Base-by-base conservation (phyloP, 257 asterid species). In the Voacanga thouarsii region DNA sequence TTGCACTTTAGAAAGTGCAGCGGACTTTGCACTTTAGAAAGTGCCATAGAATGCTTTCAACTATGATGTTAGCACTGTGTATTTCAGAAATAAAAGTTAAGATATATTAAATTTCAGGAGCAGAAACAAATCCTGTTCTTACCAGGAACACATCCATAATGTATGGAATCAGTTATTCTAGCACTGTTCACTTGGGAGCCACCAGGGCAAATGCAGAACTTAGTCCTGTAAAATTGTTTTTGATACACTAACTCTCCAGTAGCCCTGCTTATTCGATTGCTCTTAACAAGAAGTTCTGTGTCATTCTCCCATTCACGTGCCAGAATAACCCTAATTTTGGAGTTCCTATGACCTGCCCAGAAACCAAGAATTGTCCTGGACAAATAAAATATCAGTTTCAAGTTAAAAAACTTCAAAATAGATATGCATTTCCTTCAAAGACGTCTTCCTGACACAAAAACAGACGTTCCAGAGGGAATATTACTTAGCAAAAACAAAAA, bases 121-220 rank as follows among this genome's bases (percentile, higher is more conserved):
- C 63, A 37, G 14, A 71, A 74, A 66, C 75, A 67, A 80, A 65
- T 24, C 28, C 7, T 81, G 83, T 70, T n/a, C 89, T 89, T 82
- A 96, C 99, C 99, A 79, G 99, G 99, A 80, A 92, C 72, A 83
- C 99, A 96, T 82, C 98, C 99, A 47, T 96, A 96, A 83, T 96
- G 99, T 81, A 96, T 93, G 47, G 99, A 93, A 86, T 96, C 99
- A 79, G 99, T 83, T 82, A 96, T 88, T 72, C 99, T 97, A 77
- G 98, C 99, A 82, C 99, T 96, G 81, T 96, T 96, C 85, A 96
- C 99, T 88, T 96, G 99, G 81, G 99, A 96, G 83, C 98, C 99
- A 82, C 99, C 98, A 24, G 99, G 99, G 86, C 99, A 96, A 79
- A 96, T 89, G 87, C 99, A 96, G 89, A 92, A 96, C 82, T 96